Evolutionary conservation across 805 yeast genomes (phyloP).

Genomic region (Candida yuanshanica): DNA sequence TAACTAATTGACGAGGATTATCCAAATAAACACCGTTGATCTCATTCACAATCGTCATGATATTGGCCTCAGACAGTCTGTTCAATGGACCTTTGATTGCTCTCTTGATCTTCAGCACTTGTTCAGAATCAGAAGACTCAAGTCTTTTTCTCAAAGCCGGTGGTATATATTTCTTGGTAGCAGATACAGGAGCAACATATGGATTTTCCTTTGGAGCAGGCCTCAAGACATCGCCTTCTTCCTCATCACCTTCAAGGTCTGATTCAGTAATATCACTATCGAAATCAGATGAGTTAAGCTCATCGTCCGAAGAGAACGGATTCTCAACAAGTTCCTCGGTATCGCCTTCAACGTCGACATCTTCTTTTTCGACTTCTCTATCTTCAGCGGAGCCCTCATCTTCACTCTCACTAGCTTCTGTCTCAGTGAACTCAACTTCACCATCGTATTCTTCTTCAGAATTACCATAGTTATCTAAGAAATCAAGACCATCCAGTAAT

Average conservation of each 20-base stretch:
- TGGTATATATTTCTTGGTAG: conserved; percentile 58
- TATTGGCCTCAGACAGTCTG: conserved; percentile 83
- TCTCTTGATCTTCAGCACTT: conserved; percentile 44
- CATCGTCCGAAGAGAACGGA: conserved; percentile 37
- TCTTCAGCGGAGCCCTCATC: conserved; percentile 19
- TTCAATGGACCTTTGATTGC: conserved; percentile 80
- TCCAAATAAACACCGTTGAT: conserved; percentile 56
- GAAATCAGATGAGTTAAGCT: conserved; percentile 36
- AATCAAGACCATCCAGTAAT: conserved; percentile 60
- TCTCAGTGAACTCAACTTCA: conserved; percentile 20
- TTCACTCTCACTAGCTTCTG: conserved; percentile 24
- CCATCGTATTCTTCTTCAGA: conserved; percentile 24
- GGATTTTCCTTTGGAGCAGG: conserved; percentile 59
- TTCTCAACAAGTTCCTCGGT: conserved; percentile 25
- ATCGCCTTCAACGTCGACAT: conserved; percentile 20
- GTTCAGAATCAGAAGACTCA: conserved; percentile 36
- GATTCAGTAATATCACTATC: conserved; percentile 35
- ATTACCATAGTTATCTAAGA: conserved; percentile 31
- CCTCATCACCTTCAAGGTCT: conserved; percentile 29
- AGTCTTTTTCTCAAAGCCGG: conserved; percentile 71
- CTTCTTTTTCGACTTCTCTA: conserved; percentile 22
- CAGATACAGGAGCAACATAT: conserved; percentile 55
- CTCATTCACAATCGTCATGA: conserved; percentile 63
- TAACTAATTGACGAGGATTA: conserved; percentile 77
- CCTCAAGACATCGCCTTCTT: conserved; percentile 24